Evolutionary conservation across 139 green algal genomes (phyloP).

Genomic region (Pleodorina starrii): DNA sequence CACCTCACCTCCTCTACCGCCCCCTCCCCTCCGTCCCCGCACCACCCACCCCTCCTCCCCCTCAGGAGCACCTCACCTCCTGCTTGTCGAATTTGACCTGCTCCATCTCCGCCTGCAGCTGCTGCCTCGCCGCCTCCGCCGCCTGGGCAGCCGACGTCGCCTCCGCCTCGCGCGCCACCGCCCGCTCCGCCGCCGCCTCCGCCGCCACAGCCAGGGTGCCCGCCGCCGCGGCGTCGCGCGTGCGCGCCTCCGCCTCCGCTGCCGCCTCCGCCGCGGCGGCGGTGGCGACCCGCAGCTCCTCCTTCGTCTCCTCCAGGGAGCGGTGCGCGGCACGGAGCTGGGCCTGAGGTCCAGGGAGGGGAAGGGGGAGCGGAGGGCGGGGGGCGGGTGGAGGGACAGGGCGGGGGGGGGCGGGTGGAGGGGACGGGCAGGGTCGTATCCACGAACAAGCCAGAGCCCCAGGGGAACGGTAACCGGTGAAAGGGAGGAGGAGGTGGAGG

Average conservation of each 20-base stretch:
- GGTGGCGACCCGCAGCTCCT: conserved; percentile 48
- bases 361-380: no score
- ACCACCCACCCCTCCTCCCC: no score
- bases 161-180: conserved; percentile 46
- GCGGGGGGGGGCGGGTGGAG: not conserved
- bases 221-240: conserved; percentile 47
- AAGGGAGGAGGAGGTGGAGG: no score
- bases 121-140: conserved; percentile 47
- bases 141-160: conserved; percentile 39
- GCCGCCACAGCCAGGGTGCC: conserved; percentile 59
- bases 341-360: no score
- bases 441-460: no score
- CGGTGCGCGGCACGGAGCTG: conserved; percentile 53
- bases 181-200: conserved; percentile 55
- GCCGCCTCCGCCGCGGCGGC: conserved; percentile 46
- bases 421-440: no score
- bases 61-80: conserved; percentile 24
- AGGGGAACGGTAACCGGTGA: no score
- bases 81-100: conserved; percentile 45
- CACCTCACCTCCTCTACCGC: no score
- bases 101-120: conserved; percentile 48
- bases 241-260: conserved; percentile 56
- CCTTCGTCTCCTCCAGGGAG: conserved; percentile 9
- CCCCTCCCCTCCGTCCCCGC: no score
- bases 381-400: no score